Conservation (phyloP, 371 early-diverging fungal species). For the Choanephora cucurbitarum region DNA sequence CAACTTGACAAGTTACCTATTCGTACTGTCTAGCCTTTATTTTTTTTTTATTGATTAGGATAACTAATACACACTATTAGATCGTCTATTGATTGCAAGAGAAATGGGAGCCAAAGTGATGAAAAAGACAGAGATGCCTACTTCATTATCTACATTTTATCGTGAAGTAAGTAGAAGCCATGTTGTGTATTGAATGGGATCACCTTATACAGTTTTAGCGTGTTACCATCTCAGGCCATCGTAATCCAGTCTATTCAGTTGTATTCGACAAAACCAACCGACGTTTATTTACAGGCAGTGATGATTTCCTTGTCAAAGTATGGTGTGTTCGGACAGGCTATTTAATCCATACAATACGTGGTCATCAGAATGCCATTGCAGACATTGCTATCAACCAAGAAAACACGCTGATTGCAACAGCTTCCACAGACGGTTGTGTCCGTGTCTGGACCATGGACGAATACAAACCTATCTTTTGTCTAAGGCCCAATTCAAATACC, state of each 20-base stretch:
- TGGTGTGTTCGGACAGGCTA: slow-evolving; percentile 86
- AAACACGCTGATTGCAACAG: slow-evolving; percentile 84
- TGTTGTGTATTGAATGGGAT: too few species aligned
- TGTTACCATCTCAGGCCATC: slow-evolving; percentile 76
- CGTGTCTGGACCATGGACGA: slow-evolving; percentile 82
- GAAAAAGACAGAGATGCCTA: slow-evolving; percentile 27
- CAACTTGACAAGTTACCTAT: slow-evolving; percentile 27
- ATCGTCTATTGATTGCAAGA: slow-evolving; percentile 38
- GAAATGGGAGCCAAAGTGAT: slow-evolving; percentile 28
- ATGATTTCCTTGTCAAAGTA: slow-evolving; percentile 85
- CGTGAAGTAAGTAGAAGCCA: slow-evolving; percentile 48
- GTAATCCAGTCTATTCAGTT: slow-evolving; percentile 71
- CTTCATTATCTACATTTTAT: slow-evolving; percentile 30
- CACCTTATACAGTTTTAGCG: too few species aligned
- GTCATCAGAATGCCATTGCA: slow-evolving; percentile 78
- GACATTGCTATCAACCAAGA: slow-evolving; percentile 82
- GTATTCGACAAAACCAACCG: slow-evolving; percentile 75
- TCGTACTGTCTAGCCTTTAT: too few species aligned
- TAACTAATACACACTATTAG: too few species aligned
- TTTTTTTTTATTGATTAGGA: too few species aligned
- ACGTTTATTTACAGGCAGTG: slow-evolving; percentile 81
- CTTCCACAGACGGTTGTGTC: slow-evolving; percentile 78
- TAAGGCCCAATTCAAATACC: slow-evolving; percentile 48
- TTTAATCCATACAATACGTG: slow-evolving; percentile 80
- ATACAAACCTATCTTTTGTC: slow-evolving; percentile 68